Base-by-base conservation (phyloP, 257 asterid species). In the Ligustrum vulgare region DNA sequence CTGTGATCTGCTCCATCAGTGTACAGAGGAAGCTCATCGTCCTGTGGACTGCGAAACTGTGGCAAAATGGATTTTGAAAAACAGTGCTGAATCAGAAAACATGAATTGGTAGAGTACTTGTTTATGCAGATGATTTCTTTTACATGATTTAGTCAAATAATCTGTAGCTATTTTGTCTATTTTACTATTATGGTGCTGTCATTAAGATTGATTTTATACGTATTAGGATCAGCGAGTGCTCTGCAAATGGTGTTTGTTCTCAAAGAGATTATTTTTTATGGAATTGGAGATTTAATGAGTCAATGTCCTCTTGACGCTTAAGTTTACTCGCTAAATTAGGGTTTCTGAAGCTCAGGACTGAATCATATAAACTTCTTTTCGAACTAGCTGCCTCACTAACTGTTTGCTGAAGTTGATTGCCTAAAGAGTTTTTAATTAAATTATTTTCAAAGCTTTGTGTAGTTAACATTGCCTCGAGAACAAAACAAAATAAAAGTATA, bases 21-120 rank as follows among this genome's bases (percentile, higher is more conserved):
- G 99, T 81, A 90, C 91, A 36, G 99, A 95, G 88, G 99, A 95
- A 84, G 99, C 98, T 72, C 99, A 95, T 83, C 93, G 99, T 32
- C 99, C 99, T 0, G 99, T 95, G 81, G 96, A 89, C 85, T 95
- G 99, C 69, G 97, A 83, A 67, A 95, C 97, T 56, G 99, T 95
- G 75, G 86, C 93, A 18, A 93, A 89, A 79, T 95, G 99, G 99
- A 84, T 91, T 78, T 78, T 95, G 88, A 95, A 95, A 77, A 95
- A 95, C 87, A 93, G 97, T 80, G 99, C 99, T 4, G 99, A 95
- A 81, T 95, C 99, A 10, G 98, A 95, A 80, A 95, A 95, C 90
- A 95, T 95, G 99, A 95, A 95, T 78, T 95, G 99, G 99, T 95
- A 87, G 10, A 20, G 35, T 69, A 39, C 75, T 74, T 70, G 22